Evolutionary conservation across 164 flowering plant genomes (phyloP).

Genomic region (Chimonanthus salicifolius): DNA sequence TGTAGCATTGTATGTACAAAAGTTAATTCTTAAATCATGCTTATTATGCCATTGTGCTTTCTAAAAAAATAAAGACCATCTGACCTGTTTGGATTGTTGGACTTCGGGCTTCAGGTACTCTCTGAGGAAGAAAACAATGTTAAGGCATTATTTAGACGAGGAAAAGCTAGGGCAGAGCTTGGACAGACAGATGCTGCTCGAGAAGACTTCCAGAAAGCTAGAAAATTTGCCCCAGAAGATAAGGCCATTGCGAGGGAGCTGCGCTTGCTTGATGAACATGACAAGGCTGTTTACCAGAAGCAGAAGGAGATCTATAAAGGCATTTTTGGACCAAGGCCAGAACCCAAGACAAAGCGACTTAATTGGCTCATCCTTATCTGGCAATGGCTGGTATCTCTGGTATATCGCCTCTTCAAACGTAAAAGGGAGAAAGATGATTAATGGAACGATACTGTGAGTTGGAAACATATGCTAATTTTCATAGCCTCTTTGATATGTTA

Average conservation of each 20-base stretch:
- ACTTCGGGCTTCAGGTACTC: conserved; percentile 50
- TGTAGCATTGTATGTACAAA: conserved; percentile 73
- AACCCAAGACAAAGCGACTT: conserved; percentile 45
- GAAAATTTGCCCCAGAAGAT: conserved; percentile 77
- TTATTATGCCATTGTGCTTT: neutral
- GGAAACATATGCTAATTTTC: too few relatives aligned
- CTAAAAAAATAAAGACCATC: neutral
- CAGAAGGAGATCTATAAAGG: conserved; percentile 93
- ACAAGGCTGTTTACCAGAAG: conserved; percentile 78
- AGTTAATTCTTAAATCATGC: neutral
- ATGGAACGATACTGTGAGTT: neutral
- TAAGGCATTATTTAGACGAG: conserved; percentile 89
- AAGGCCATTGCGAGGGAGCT: conserved; percentile 73
- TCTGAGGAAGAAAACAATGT: conserved; percentile 82
- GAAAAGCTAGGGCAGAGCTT: conserved; percentile 95
- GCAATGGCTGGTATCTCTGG: conserved; percentile 69
- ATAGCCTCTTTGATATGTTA: too few relatives aligned
- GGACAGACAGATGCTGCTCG: conserved; percentile 92
- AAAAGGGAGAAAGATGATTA: conserved; percentile 43
- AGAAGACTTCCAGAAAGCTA: conserved; percentile 82
- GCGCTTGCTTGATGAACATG: conserved; percentile 69
- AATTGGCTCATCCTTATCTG: conserved; percentile 56
- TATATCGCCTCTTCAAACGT: conserved; percentile 46
- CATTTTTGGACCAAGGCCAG: conserved; percentile 77
- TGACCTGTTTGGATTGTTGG: neutral